A percentile compares a stretch with the other conserved stretches of the same genome.
phyloP scores from a whole-genome alignment of 352 stramenopile species.

The Plasmopara viticola region DNA sequence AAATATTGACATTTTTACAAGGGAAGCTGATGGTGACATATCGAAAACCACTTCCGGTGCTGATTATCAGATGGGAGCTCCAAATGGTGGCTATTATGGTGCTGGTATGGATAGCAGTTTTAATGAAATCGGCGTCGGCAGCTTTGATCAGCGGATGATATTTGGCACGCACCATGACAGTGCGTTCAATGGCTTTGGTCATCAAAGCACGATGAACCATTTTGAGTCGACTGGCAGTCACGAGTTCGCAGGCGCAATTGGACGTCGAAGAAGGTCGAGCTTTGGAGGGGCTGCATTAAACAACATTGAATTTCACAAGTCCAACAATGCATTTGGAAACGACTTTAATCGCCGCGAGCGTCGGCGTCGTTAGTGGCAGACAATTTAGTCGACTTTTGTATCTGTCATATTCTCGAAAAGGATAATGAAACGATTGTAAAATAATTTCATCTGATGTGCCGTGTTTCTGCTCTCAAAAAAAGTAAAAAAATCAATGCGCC shows the following conservation, averaged over 20 bases:
- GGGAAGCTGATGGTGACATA: not conserved
- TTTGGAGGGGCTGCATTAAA: slow-evolving; percentile 5
- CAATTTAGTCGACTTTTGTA: too few relatives aligned
- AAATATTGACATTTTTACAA: not conserved
- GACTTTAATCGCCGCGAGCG: too few relatives aligned
- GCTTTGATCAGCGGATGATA: slow-evolving; percentile 11
- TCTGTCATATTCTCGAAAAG: too few relatives aligned
- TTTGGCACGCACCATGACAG: slow-evolving; percentile 11
- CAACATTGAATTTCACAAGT: not conserved
- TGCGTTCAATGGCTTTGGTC: slow-evolving; percentile 4
- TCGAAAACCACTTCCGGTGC: slow-evolving; percentile 7
- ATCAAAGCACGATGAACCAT: slow-evolving; percentile 7
- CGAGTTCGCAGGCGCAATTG: slow-evolving; percentile 5
- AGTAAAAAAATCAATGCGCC: too few relatives aligned
- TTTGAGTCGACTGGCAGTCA: slow-evolving; percentile 10
- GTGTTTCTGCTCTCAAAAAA: too few relatives aligned
- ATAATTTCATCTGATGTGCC: too few relatives aligned
- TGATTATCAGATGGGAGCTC: slow-evolving; percentile 4
- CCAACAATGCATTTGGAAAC: too few relatives aligned
- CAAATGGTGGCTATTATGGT: slow-evolving; percentile 2
- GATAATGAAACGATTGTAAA: too few relatives aligned
- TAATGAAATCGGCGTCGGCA: not conserved
- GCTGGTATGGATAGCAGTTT: slow-evolving; percentile 3
- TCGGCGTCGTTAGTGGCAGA: too few relatives aligned
- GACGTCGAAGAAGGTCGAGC: not conserved